Evolutionary conservation across 2,329 filamentous ascomycete species (phyloP).

Genomic region (Botrytis squamosa): DNA sequence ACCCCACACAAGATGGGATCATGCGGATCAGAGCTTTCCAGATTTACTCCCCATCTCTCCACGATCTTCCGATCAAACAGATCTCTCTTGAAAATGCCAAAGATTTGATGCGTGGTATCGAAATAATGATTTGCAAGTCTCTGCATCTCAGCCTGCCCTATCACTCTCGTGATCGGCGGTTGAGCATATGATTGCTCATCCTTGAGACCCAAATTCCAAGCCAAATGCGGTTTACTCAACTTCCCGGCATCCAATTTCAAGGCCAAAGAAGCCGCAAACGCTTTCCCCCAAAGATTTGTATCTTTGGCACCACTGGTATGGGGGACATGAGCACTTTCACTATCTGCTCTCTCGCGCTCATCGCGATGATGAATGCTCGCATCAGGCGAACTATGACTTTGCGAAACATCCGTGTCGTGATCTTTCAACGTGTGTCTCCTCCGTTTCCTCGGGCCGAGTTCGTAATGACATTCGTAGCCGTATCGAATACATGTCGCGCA

Average conservation of each 20-base stretch:
- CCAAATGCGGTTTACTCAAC: conserved; percentile 40
- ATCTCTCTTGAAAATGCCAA: conserved; percentile 38
- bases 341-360: conserved; percentile 13
- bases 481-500: conserved; percentile 20
- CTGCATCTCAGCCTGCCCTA: conserved; percentile 13
- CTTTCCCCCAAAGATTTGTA: conserved; percentile 15
- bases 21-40: conserved; percentile 13
- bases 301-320: conserved; percentile 4
- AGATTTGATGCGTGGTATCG: conserved; percentile 37
- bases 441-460: conserved; percentile 17
- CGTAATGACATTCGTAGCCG: conserved; percentile 19
- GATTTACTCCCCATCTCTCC: conserved; percentile 40
- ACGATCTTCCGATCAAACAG: conserved; percentile 30
- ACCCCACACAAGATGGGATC: conserved; percentile 40
- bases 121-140: conserved; percentile 36
- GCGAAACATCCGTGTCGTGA: conserved; percentile 18
- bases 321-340: conserved; percentile 7
- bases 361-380: conserved; percentile 10
- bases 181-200: conserved; percentile 29
- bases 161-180: conserved; percentile 30
- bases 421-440: conserved; percentile 13
- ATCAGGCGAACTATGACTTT: conserved; percentile 20
- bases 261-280: conserved; percentile 16
- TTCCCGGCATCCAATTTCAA: conserved; percentile 19
- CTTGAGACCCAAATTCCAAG: conserved; percentile 40